Percentiles rank a stretch among this genome's conserved stretches.
Evolutionary conservation across 2,329 filamentous ascomycete species (phyloP).

Genomic region (Alternaria panax): DNA sequence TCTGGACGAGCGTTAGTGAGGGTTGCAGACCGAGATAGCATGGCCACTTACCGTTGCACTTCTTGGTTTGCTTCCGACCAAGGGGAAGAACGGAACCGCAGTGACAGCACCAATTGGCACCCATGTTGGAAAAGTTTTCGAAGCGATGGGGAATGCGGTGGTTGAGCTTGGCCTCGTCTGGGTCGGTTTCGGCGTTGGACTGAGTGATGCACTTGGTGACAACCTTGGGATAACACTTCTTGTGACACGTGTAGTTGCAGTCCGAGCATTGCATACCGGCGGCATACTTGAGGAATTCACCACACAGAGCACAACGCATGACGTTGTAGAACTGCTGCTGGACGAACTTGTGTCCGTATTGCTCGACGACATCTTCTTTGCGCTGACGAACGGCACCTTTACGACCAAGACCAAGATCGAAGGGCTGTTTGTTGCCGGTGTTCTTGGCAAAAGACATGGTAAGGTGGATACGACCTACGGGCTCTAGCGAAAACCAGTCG

Average conservation of each 20-base stretch:
- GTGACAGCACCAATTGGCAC: constrained; percentile 99
- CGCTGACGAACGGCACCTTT: constrained; percentile 96
- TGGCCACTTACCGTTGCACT: constrained; percentile 75
- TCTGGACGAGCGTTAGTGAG: constrained; percentile 61
- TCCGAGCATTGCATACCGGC: constrained; percentile 99
- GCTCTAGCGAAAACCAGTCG: constrained; percentile 96
- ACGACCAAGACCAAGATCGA: constrained; percentile 89
- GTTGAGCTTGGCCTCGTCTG: constrained; percentile 99
- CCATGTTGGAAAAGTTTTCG: constrained; percentile 95
- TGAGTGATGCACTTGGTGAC: constrained; percentile 99
- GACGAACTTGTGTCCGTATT: constrained; percentile 99
- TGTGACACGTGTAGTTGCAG: constrained; percentile 99
- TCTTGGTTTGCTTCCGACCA: constrained; percentile 92
- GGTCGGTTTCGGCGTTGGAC: constrained; percentile 96
- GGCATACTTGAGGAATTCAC: constrained; percentile 97
- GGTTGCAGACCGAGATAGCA: background rate
- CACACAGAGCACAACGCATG: constrained; percentile 97
- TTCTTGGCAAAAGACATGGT: constrained; percentile 93
- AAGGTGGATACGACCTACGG: constrained; percentile 89
- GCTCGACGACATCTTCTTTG: constrained; percentile 98
- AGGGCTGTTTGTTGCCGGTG: constrained; percentile 78
- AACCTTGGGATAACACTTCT: constrained; percentile 94
- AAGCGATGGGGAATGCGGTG: constrained; percentile 98
- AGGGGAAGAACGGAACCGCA: constrained; percentile 96
- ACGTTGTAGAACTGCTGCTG: constrained; percentile 99